Base-by-base conservation (phyloP, 78 protist genomes). In the Dictyostelium brefeldianum region DNA sequence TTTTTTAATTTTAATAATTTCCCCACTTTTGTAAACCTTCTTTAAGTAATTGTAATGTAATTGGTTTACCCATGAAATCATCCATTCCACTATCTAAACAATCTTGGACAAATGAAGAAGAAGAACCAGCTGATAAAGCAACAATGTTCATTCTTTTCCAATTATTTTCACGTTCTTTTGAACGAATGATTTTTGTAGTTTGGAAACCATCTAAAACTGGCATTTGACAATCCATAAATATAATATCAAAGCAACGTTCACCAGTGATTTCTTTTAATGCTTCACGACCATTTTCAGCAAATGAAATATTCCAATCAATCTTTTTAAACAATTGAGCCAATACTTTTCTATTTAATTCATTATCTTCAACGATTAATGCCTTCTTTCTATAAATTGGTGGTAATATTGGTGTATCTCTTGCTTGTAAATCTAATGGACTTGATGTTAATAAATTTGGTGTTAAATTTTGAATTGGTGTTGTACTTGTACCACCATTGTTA, bases 201-300 rank as follows among this genome's bases (percentile, higher is more conserved):
- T 71, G 82, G 82, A 84, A 84, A 25, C 92, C 92, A 59, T 84
- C 92, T 20, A 84, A 47, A 54, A 84, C 82, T 47, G 92, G 92
- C 92, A 84, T 84, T 78, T 78, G 92, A 47, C 92, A 84, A 73
- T 84, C 92, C 92, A 84, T 84, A 43, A 84, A 73, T 10, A 84
- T 82, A 25, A 84, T 84, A 47, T 71, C 51, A 31, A 75, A 84
- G 27, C 92, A 84, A 46, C 92, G 29, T 78, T 84, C 92, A 47
- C 82, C 50, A 5, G 57, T 56, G 4, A 84, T 84, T 50, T 84
- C 92, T 46, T 84, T 84, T 2, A 84, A 75, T 6, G 92, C 92
- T 25, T 84, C 92, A 41, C 77, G 74, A 17, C 92, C 92, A 57
- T 84, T 84, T 43, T 84, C 92, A 15, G 92, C 71, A 27, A 84